These are phyloP conservation scores for Parathielavia hyrcaniae DNA, from an alignment of 495 filamentous ascomycete genomes.

Conservation along the genomic window DNA sequence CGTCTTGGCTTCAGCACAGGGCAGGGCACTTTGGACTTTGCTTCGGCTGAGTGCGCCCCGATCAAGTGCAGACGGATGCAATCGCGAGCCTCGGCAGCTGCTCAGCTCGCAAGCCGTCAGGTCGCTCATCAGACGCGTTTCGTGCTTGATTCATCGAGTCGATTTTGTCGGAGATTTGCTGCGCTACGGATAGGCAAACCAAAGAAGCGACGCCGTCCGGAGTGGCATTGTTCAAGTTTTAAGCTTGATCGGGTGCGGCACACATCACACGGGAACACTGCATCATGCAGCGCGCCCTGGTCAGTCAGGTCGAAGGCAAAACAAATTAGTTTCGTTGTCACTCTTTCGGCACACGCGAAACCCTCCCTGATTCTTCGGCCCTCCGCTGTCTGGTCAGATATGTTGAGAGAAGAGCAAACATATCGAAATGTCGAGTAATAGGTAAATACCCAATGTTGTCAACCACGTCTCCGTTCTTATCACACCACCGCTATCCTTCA, in stretches of 20 bases:
- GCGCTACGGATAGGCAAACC: background rate
- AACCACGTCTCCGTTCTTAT: background rate
- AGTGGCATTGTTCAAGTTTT: background rate
- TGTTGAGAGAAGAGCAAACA: background rate
- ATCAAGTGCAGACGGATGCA: background rate
- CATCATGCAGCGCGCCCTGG: background rate
- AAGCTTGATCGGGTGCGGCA: background rate
- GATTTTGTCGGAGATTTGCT: slow-evolving; percentile 12
- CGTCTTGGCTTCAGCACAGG: slow-evolving; percentile 9
- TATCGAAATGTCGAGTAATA: background rate
- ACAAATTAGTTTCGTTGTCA: slow-evolving; percentile 14
- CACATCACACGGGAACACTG: background rate
- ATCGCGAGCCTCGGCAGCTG: slow-evolving; percentile 6
- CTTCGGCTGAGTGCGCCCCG: background rate
- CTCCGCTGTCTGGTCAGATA: background rate
- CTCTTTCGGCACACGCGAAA: background rate
- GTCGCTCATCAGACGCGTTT: background rate
- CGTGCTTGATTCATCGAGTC: background rate
- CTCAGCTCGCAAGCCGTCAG: background rate
- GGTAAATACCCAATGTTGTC: too few species aligned
- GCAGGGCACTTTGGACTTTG: background rate
- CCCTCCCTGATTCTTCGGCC: background rate
- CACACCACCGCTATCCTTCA: too few species aligned
- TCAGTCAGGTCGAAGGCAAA: background rate
- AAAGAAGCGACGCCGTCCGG: background rate